Conservation (phyloP, 1,284 basidiomycete genomes). For the Bjerkandera adusta region DNA sequence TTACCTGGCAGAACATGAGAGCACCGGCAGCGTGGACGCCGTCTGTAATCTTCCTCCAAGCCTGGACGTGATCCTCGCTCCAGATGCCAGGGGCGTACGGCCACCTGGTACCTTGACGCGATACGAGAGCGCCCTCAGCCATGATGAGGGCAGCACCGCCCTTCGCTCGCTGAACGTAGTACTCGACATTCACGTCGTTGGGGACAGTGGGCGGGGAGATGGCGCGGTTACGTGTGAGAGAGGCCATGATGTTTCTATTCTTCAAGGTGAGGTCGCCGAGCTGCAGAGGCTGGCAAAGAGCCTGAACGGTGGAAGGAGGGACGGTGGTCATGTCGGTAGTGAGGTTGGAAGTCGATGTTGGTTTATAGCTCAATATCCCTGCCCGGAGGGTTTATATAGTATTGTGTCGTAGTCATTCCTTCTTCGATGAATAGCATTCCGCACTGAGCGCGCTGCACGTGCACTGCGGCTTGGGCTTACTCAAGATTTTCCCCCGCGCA, state of each 20-base stretch:
- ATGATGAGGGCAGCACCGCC: constrained; percentile 47
- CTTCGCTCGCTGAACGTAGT: constrained; percentile 46
- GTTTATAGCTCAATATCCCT: too few relatives aligned
- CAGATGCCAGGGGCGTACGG: constrained; percentile 42
- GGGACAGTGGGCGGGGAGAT: constrained; percentile 25
- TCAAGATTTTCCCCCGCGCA: too few relatives aligned
- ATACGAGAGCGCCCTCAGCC: constrained; percentile 45
- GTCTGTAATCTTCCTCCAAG: constrained; percentile 45
- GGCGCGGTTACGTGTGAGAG: constrained; percentile 41
- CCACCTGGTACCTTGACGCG: constrained; percentile 36
- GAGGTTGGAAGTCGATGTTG: too few relatives aligned
- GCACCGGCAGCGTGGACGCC: neutral
- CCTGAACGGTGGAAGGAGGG: too few relatives aligned
- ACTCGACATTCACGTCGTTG: constrained; percentile 34
- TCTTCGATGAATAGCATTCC: too few relatives aligned
- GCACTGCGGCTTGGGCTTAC: too few relatives aligned
- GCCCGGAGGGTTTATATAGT: too few relatives aligned
- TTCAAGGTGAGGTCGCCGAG: constrained; percentile 39
- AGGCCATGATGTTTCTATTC: constrained; percentile 48
- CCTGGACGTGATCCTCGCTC: constrained; percentile 40
- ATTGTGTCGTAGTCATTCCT: too few relatives aligned
- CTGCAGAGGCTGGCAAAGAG: constrained; percentile 43
- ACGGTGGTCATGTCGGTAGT: too few relatives aligned
- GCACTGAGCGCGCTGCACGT: too few relatives aligned
- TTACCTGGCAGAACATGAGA: neutral